phyloP scores from a whole-genome alignment of 306 rosid species.

The Parietaria judaica region DNA sequence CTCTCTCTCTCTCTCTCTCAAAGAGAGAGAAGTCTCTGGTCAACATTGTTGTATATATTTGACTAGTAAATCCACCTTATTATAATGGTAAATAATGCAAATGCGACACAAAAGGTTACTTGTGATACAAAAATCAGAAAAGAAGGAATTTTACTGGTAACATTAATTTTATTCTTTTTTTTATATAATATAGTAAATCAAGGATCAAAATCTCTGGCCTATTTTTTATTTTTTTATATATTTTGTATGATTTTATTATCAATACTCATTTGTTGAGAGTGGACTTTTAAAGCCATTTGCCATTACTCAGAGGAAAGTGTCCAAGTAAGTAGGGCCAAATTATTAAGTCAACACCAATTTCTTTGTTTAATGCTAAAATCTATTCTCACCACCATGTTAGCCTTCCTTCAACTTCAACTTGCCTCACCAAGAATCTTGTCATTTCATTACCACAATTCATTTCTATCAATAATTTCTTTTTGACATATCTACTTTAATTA shows the following conservation, averaged over 20 bases:
- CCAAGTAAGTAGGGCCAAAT: not conserved
- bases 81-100: not conserved
- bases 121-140: too few relatives aligned
- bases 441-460: too few relatives aligned
- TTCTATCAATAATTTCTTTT: too few relatives aligned
- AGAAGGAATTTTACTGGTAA: not conserved
- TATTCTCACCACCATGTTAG: not conserved
- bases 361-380: not conserved
- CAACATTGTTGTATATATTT: slow-evolving; percentile 14
- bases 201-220: slow-evolving; percentile 1
- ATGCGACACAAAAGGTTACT: not conserved
- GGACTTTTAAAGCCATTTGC: not conserved
- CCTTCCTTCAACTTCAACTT: not conserved
- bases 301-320: slow-evolving; percentile 3
- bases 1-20: not conserved
- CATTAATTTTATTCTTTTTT: not conserved
- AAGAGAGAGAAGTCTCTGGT: not conserved
- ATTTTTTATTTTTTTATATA: not conserved
- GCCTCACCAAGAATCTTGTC: not conserved
- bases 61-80: slow-evolving; percentile 4
- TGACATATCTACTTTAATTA: too few relatives aligned
- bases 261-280: not conserved
- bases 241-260: not conserved
- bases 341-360: not conserved
- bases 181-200: not conserved